Evolutionary conservation across 1,284 basidiomycete genomes (phyloP).

Genomic region (Leucoagaricus sp.): DNA sequence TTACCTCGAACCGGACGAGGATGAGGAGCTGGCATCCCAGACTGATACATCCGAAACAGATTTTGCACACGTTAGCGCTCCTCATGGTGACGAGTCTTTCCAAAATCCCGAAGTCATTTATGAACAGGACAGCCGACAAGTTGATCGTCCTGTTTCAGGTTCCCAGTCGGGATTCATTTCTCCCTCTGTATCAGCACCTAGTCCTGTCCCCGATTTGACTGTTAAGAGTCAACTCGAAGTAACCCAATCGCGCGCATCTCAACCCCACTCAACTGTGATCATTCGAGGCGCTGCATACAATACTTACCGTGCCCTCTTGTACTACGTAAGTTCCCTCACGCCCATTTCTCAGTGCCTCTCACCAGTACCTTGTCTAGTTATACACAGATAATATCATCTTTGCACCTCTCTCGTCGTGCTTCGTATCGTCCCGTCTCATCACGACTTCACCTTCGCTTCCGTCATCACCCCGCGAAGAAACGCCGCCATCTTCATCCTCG

Average conservation of each 20-base stretch:
- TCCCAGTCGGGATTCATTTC: neutral
- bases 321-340: constrained; percentile 80
- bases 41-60: constrained; percentile 13
- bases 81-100: constrained; percentile 8
- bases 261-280: constrained; percentile 58
- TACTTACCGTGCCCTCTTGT: constrained; percentile 83
- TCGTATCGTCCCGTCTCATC: constrained; percentile 30
- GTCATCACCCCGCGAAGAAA: constrained; percentile 28
- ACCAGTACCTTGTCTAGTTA: constrained; percentile 45
- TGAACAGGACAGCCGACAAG: constrained; percentile 3
- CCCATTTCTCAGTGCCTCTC: too few species aligned
- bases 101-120: constrained; percentile 2
- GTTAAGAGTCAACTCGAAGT: neutral
- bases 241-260: constrained; percentile 17
- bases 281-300: constrained; percentile 80
- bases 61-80: neutral
- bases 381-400: constrained; percentile 87
- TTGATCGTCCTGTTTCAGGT: neutral
- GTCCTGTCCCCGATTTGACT: neutral
- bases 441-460: constrained; percentile 24
- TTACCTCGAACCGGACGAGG: constrained; percentile 64
- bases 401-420: constrained; percentile 79
- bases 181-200: neutral
- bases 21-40: constrained; percentile 41
- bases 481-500: constrained; percentile 21